Conservation (phyloP, 2,329 filamentous ascomycete species). For the Neoarthrinium moseri region DNA sequence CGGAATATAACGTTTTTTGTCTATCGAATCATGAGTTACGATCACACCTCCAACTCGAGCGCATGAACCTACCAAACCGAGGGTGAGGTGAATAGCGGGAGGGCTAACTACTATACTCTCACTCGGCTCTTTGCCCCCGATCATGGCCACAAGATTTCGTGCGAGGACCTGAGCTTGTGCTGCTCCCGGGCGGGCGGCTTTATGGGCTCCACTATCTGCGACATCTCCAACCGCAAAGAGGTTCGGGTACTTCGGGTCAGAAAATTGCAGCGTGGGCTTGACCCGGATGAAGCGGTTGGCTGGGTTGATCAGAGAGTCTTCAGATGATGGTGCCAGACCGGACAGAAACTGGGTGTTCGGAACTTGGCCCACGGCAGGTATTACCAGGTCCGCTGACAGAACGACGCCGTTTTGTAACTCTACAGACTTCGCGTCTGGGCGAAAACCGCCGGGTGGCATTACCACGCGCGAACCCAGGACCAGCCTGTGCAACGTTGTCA, state of each 20-base stretch:
- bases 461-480: conserved; percentile 24
- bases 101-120: conserved; percentile 30
- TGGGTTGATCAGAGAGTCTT: conserved; percentile 22
- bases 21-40: conserved; percentile 12
- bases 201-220: conserved; percentile 40
- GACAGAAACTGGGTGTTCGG: conserved; percentile 41
- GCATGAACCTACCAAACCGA: conserved; percentile 29
- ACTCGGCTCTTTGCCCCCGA: conserved; percentile 30
- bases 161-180: conserved; percentile 43
- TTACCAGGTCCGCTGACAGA: conserved; percentile 39
- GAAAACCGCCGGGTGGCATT: conserved; percentile 24
- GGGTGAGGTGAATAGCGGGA: conserved; percentile 37
- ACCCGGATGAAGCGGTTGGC: conserved; percentile 37
- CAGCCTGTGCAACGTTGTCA: conserved; percentile 10
- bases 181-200: conserved; percentile 42
- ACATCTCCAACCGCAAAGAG: conserved; percentile 55
- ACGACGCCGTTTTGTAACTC: conserved; percentile 29
- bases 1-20: conserved; percentile 29
- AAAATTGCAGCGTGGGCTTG: conserved; percentile 45
- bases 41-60: background rate
- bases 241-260: conserved; percentile 29
- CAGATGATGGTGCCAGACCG: conserved; percentile 21
- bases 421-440: conserved; percentile 20
- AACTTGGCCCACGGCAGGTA: conserved; percentile 48
- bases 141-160: conserved; percentile 41